These are phyloP conservation scores for Uronychia binucleata DNA, from an alignment of 73 alveolate species.

Conservation along the genomic window DNA sequence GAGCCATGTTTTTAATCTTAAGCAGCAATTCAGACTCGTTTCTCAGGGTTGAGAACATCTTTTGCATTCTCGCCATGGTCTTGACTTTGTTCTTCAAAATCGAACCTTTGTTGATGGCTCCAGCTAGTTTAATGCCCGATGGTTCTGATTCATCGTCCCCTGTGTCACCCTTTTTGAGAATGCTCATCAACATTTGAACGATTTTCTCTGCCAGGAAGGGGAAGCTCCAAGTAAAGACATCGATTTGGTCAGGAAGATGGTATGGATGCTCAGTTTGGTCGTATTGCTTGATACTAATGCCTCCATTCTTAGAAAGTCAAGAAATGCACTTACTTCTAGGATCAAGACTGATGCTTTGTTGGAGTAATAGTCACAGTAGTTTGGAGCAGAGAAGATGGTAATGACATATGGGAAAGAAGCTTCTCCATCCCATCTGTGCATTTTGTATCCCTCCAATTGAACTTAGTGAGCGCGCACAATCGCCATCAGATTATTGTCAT, in stretches of 20 bases:
- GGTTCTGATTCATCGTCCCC: not conserved
- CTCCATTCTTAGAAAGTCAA: conserved; percentile 27
- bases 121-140: not conserved
- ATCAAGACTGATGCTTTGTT: conserved; percentile 86
- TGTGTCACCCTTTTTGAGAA: conserved; percentile 23
- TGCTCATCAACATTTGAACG: conserved; percentile 29
- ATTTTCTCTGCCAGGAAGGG: conserved; percentile 66
- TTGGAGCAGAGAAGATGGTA: conserved; percentile 87
- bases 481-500: not conserved
- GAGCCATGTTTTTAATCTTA: conserved; percentile 70
- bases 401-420: conserved; percentile 64
- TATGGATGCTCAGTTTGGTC: conserved; percentile 62
- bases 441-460: conserved; percentile 86
- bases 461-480: conserved; percentile 89
- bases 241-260: conserved; percentile 46
- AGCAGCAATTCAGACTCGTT: conserved; percentile 68
- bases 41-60: conserved; percentile 80
- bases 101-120: not conserved
- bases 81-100: conserved; percentile 64
- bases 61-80: conserved; percentile 74
- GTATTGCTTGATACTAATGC: conserved; percentile 49
- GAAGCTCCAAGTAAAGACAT: conserved; percentile 55
- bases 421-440: conserved; percentile 72
- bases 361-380: conserved; percentile 80
- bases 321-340: conserved; percentile 29